Conservation (phyloP, 768 basidiomycete genomes). For the Russula earlei region DNA sequence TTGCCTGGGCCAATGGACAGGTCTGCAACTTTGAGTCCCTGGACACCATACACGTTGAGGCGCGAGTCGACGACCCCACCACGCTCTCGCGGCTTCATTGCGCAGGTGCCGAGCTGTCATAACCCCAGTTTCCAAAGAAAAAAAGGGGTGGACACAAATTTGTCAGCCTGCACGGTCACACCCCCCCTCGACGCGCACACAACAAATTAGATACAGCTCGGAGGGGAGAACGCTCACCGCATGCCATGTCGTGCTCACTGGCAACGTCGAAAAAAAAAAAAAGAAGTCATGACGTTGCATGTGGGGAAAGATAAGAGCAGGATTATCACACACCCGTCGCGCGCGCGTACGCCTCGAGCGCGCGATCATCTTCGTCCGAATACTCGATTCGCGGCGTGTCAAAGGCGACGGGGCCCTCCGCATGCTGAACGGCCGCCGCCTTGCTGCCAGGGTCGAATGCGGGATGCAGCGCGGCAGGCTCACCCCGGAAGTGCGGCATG, state of each 20-base stretch:
- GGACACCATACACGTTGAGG: constrained; percentile 55
- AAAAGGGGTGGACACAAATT: background rate
- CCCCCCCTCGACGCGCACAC: too few relatives aligned
- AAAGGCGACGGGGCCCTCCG: constrained; percentile 21
- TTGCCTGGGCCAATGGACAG: constrained; percentile 34
- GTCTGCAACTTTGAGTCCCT: constrained; percentile 47
- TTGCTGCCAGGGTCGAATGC: constrained; percentile 25
- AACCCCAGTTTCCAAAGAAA: background rate
- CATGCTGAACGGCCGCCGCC: constrained; percentile 19
- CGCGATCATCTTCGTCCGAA: constrained; percentile 29
- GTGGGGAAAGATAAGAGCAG: background rate
- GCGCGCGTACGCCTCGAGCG: constrained; percentile 26
- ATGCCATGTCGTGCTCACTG: constrained; percentile 8
- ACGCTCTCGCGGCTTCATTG: constrained; percentile 51
- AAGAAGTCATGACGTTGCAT: background rate
- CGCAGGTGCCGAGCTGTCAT: constrained; percentile 54
- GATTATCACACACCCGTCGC: constrained; percentile 1
- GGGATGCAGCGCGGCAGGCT: constrained; percentile 24
- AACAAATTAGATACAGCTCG: background rate
- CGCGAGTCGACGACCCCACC: constrained; percentile 54
- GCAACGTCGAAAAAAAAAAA: background rate
- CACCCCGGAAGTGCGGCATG: constrained; percentile 36
- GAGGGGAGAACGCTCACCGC: background rate
- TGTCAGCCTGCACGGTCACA: background rate
- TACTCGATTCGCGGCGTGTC: constrained; percentile 27